Base-by-base conservation (phyloP, 371 early-diverging fungal species). In the Homolaphlyctis polyrhiza region DNA sequence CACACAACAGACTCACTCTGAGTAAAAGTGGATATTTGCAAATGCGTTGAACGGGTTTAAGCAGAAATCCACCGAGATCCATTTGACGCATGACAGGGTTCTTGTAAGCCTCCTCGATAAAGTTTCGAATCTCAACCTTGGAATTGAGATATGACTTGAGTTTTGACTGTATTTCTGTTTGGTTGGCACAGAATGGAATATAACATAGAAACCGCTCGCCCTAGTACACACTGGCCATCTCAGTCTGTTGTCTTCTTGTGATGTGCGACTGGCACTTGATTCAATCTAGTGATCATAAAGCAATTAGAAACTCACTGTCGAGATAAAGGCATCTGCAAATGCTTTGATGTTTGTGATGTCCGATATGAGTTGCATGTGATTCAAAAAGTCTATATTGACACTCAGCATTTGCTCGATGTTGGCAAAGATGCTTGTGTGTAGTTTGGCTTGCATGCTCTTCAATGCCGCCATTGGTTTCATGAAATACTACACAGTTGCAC, bases 1-100 rank as follows among this genome's bases (percentile, higher is more conserved):
- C 63, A 50, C 35, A 39, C 43, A 45, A 54, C 28, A n/a, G 68
- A 87, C 82, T 64, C 87, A 39, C 39, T 18, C 55, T 27, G 66
- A 97, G 79, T 29, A 96, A 82, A 39, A 96, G 78, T 6, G 95
- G 95, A 74, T 97, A 98, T 80, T 96, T 98, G 86, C 97, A 97
- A 61, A 98, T 92, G 66, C 99, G 87, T 78, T 98, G 98, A 0
- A 97, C 89, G 2, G 99, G 99, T 72, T 96, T 97, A 75, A 99
- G 92, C 57, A 99, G 80, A 71, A 92, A 85, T 11, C 79, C 69
- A 16, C 66, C 71, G 13, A 83, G 64, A 52, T 83, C 78, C 54
- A 83, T 36, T 13, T 74, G 64, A 0, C 79, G 50, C 18, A 76
- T 71, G 0, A 72, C 35, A 5, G 72, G 71, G 27, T 65, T 70